Evolutionary conservation across 139 green algal species (phyloP).

Genomic region (Chlorella sp.): DNA sequence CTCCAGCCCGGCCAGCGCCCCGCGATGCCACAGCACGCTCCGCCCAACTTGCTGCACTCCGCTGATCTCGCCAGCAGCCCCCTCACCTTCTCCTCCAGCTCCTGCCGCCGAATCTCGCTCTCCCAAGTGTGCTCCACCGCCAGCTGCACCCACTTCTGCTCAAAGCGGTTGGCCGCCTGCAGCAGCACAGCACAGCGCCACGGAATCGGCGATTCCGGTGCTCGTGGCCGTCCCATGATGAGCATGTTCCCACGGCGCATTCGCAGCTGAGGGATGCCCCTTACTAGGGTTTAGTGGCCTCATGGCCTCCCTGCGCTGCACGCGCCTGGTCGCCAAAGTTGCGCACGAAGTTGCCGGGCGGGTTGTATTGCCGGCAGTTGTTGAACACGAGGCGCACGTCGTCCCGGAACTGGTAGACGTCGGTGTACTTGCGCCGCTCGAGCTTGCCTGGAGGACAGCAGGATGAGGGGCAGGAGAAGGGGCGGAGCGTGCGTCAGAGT

Average conservation of each 20-base stretch:
- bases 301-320: no score
- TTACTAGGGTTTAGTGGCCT: no score
- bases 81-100: conserved; percentile 36
- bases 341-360: conserved; percentile 46
- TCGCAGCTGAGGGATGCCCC: no score
- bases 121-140: conserved; percentile 54
- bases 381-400: conserved; percentile 61
- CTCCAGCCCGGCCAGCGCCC: no score
- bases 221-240: no score
- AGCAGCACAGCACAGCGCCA: no score
- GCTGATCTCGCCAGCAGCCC: neutral
- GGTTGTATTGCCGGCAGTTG: conserved; percentile 68
- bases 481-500: no score
- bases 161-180: conserved; percentile 52
- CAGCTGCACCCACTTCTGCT: conserved; percentile 54
- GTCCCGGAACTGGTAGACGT: conserved; percentile 47
- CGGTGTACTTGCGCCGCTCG: conserved; percentile 43
- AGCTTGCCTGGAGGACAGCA: conserved; percentile 20
- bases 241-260: no score
- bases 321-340: conserved; percentile 52
- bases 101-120: conserved; percentile 33
- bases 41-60: neutral
- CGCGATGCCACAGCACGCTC: neutral
- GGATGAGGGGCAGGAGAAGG: no score
- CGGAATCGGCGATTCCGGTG: no score